These are phyloP conservation scores for Sporothrix sp. DNA, from an alignment of 2,329 filamentous ascomycete species.

Conservation along the genomic window DNA sequence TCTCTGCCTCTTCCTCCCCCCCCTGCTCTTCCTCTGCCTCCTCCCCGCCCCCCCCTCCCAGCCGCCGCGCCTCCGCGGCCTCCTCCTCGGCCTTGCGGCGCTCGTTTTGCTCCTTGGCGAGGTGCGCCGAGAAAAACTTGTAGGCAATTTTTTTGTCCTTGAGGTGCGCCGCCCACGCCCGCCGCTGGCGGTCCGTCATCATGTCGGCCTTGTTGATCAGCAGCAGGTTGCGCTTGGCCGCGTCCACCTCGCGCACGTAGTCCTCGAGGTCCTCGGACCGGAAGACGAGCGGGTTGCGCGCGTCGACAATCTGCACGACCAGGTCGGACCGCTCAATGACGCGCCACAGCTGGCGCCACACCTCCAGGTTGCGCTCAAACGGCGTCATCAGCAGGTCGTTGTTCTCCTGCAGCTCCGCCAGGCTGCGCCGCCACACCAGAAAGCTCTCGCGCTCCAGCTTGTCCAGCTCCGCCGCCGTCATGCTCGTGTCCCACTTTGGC, in stretches of 20 bases:
- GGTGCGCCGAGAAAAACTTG: conserved; percentile 88
- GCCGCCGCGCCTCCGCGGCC: conserved; percentile 23
- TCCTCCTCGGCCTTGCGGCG: conserved; percentile 43
- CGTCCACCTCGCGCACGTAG: conserved; percentile 89
- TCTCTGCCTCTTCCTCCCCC: conserved; percentile 29
- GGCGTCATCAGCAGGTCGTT: conserved; percentile 95
- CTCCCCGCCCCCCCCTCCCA: conserved; percentile 15
- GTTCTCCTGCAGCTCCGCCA: conserved; percentile 88
- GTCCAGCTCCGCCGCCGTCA: conserved; percentile 76
- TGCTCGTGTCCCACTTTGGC: conserved; percentile 78
- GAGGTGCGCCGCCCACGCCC: conserved; percentile 79
- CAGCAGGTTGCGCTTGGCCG: conserved; percentile 74
- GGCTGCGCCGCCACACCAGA: conserved; percentile 75
- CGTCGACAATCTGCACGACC: conserved; percentile 96
- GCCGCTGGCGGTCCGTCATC: conserved; percentile 82
- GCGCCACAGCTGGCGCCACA: conserved; percentile 96
- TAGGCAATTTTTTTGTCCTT: conserved; percentile 73
- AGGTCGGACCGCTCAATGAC: conserved; percentile 95
- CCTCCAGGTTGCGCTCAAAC: conserved; percentile 93
- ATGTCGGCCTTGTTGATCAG: conserved; percentile 99
- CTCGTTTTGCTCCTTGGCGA: conserved; percentile 86
- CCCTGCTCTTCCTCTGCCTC: conserved; percentile 21
- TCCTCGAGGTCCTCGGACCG: conserved; percentile 84
- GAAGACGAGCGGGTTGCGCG: conserved; percentile 87
- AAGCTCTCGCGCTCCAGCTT: conserved; percentile 68